A percentile compares a stretch with the other conserved stretches of the same genome.
Evolutionary conservation across 345 rosid genomes (phyloP).

Genomic region (Citrus australasica): DNA sequence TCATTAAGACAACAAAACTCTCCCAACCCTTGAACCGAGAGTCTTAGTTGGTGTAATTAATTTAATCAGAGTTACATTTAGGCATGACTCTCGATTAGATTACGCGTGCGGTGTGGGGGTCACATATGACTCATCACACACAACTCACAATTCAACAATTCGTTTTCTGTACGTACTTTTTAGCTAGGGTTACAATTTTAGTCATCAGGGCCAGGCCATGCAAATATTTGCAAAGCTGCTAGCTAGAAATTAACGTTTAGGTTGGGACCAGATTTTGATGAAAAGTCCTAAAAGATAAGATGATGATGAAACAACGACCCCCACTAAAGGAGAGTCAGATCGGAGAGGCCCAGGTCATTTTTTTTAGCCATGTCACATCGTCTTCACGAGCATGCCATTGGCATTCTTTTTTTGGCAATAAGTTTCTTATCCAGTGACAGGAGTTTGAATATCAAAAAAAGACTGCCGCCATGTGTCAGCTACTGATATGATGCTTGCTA

Average conservation of each 20-base stretch:
- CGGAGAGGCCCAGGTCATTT: too few relatives aligned
- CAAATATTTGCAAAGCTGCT: not conserved
- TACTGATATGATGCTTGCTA: not conserved
- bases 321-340: not conserved
- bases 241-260: not conserved
- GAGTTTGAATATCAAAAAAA: not conserved
- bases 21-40: too few relatives aligned
- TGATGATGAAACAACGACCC: not conserved
- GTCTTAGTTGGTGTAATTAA: too few relatives aligned
- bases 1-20: too few relatives aligned
- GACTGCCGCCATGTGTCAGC: slow-evolving; percentile 1
- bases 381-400: not conserved
- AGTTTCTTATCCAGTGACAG: not conserved
- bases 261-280: slow-evolving; percentile 2
- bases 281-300: not conserved
- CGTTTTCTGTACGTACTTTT: not conserved
- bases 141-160: not conserved
- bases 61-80: not conserved
- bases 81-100: not conserved
- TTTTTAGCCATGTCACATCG: not conserved
- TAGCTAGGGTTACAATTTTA: not conserved
- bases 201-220: not conserved
- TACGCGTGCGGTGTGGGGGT: not conserved
- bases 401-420: not conserved
- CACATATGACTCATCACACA: not conserved